These are phyloP conservation scores for Sarcodon aspratus DNA, from an alignment of 768 basidiomycete genomes.

Conservation along the genomic window DNA sequence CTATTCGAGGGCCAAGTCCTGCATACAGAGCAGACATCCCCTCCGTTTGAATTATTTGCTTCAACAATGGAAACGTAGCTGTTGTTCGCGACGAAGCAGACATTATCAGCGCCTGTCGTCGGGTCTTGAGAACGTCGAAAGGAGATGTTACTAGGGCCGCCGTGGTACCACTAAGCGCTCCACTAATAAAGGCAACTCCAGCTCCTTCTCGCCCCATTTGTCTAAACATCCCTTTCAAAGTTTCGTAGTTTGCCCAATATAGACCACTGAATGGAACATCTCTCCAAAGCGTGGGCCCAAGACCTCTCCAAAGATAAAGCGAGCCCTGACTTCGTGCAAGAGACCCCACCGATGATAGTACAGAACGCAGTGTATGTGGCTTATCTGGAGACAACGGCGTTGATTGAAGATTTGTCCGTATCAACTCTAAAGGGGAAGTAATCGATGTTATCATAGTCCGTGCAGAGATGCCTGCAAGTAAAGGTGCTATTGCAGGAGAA, in stretches of 20 bases:
- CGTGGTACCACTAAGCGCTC: conserved; percentile 77
- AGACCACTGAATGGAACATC: conserved; percentile 96
- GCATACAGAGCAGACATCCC: conserved; percentile 72
- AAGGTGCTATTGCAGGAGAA: conserved; percentile 49
- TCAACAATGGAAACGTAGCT: conserved; percentile 51
- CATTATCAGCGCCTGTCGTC: conserved; percentile 79
- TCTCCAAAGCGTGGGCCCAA: conserved; percentile 89
- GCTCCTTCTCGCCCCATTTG: conserved; percentile 43
- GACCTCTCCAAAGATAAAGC: conserved; percentile 75
- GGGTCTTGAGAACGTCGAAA: conserved; percentile 94
- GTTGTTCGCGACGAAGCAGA: conserved; percentile 28
- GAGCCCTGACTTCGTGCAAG: conserved; percentile 57
- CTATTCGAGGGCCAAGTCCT: conserved; percentile 78
- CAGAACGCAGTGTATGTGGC: conserved; percentile 70
- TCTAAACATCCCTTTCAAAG: conserved; percentile 55
- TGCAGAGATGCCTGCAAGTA: conserved; percentile 75
- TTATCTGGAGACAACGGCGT: conserved; percentile 60
- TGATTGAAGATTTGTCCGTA: conserved; percentile 90
- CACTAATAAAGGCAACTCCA: conserved; percentile 76
- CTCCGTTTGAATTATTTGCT: conserved; percentile 67
- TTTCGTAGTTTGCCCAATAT: conserved; percentile 95
- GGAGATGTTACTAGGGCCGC: conserved; percentile 88
- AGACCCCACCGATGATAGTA: conserved; percentile 47
- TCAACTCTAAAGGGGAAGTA: conserved; percentile 81
- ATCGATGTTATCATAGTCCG: conserved; percentile 71